A percentile compares a stretch with the other conserved stretches of the same genome.
These are phyloP conservation scores for Podospora anserina DNA, from an alignment of 495 filamentous ascomycete species.

Conservation along the genomic window DNA sequence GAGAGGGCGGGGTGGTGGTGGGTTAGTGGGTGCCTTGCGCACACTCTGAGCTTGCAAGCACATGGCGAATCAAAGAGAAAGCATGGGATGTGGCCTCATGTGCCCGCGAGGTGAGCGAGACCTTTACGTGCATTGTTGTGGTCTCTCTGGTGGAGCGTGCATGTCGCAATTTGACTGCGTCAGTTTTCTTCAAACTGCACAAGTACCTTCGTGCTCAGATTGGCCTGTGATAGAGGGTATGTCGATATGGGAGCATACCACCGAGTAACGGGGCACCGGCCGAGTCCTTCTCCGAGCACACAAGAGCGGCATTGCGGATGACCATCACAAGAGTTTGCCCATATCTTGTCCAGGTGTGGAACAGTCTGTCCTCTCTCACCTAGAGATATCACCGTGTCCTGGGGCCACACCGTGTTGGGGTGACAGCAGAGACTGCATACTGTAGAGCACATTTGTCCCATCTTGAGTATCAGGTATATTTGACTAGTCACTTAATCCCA, in stretches of 20 bases:
- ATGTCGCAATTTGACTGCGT: neutral
- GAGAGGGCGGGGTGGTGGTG: neutral
- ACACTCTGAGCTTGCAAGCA: neutral
- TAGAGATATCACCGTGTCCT: neutral
- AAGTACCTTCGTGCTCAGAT: too few relatives aligned
- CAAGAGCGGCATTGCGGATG: neutral
- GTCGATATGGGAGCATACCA: too few relatives aligned
- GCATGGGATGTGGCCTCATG: neutral
- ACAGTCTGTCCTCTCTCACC: neutral
- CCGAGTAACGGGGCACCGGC: neutral
- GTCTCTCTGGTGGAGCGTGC: neutral
- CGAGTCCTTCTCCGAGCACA: neutral
- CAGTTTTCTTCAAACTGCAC: neutral
- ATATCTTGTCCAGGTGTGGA: neutral
- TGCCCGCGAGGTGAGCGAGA: neutral
- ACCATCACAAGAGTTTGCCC: neutral
- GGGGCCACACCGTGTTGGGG: neutral
- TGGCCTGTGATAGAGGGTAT: too few relatives aligned
- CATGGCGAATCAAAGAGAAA: neutral
- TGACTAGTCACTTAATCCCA: neutral
- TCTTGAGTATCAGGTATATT: neutral
- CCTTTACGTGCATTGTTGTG: too few relatives aligned
- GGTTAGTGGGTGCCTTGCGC: neutral
- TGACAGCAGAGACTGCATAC: neutral
- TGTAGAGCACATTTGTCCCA: too few relatives aligned